Evolutionary conservation across 345 rosid species (phyloP).

Genomic region (Cardamine chenopodiifolia): DNA sequence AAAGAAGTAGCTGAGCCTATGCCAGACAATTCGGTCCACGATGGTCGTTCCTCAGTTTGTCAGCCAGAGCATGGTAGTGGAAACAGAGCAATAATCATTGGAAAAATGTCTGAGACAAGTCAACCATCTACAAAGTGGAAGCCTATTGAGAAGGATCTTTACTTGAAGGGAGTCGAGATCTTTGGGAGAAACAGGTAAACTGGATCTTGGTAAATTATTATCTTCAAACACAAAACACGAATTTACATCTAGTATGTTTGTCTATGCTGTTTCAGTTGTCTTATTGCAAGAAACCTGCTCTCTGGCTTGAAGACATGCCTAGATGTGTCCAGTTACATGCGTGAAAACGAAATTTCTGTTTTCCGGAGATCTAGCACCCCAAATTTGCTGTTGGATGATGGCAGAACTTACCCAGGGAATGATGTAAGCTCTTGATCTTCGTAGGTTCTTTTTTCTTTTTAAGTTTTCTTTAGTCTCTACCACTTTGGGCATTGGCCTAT

Average conservation of each 20-base stretch:
- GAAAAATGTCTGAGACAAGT: slow-evolving; percentile 48
- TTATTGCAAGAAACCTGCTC: slow-evolving; percentile 93
- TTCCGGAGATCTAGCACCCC: slow-evolving; percentile 60
- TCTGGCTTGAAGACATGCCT: slow-evolving; percentile 94
- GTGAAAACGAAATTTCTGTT: slow-evolving; percentile 64
- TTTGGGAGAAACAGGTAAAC: slow-evolving; percentile 95
- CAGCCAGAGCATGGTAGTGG: slow-evolving; percentile 41
- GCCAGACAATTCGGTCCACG: slow-evolving; percentile 32
- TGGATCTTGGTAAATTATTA: slow-evolving; percentile 32
- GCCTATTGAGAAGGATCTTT: slow-evolving; percentile 89
- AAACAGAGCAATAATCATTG: slow-evolving; percentile 38
- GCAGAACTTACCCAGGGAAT: slow-evolving; percentile 60
- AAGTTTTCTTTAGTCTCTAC: neutral
- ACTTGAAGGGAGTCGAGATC: slow-evolving; percentile 90
- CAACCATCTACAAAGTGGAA: slow-evolving; percentile 65
- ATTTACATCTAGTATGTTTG: slow-evolving; percentile 13
- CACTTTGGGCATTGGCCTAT: slow-evolving; percentile 8
- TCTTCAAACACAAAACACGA: slow-evolving; percentile 5
- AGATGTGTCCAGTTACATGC: slow-evolving; percentile 87
- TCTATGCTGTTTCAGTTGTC: slow-evolving; percentile 68
- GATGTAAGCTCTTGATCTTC: slow-evolving; percentile 44
- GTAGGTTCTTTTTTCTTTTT: slow-evolving; percentile 16
- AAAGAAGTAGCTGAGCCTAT: slow-evolving; percentile 39
- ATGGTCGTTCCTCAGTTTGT: slow-evolving; percentile 37
- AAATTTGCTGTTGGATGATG: slow-evolving; percentile 63